Evolutionary conservation across 441 rosid genomes (phyloP), one percentile per base, ranked within the genome.

Genomic region (Bocquillonia castaneifolia): DNA sequence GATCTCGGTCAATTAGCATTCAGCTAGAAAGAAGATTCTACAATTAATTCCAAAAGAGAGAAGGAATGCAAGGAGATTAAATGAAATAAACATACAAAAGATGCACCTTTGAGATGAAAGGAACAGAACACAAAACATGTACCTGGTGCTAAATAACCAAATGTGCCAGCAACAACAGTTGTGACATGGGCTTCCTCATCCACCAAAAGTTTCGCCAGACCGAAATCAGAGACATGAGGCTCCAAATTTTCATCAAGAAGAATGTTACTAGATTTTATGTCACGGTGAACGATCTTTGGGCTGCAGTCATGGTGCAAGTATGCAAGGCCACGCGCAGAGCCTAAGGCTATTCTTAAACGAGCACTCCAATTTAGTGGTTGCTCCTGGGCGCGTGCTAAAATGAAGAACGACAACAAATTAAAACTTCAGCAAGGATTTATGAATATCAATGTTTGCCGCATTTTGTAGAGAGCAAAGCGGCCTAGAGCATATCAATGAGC

Each of bases 121-220:
- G 62, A 5, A 13, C 17, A 57, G 31, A 0, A 44, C 2, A 14
- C 58, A 67, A 44, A 44, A 44, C 32, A 29, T 69, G 9, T 61
- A 89, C 98, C 98, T 75, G 98, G 98, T 39, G 97, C 97, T 61
- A 92, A 80, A 81, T 92, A 92, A 75, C 98, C 98, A 63, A 90
- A 90, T 54, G 97, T 91, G 74, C 98, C 98, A 63, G 98, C 97
- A 66, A 93, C 98, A 13, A 91, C 96, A 17, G 97, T 93, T 18
- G 98, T 93, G 60, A 93, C 86, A 44, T 91, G 97, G 29, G 96
- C 90, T n/a, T 93, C 97, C 67, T 93, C 96, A n/a, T 93, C 98
- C 28, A 83, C 94, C 78, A 91, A 81, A 77, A 93, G 97, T 79
- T 89, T 89, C 59, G 98, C 98, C 36, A 93, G 97, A 51, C 98